Evolutionary conservation across 306 rosid species (phyloP).

Genomic region (Quillaja saponaria): DNA sequence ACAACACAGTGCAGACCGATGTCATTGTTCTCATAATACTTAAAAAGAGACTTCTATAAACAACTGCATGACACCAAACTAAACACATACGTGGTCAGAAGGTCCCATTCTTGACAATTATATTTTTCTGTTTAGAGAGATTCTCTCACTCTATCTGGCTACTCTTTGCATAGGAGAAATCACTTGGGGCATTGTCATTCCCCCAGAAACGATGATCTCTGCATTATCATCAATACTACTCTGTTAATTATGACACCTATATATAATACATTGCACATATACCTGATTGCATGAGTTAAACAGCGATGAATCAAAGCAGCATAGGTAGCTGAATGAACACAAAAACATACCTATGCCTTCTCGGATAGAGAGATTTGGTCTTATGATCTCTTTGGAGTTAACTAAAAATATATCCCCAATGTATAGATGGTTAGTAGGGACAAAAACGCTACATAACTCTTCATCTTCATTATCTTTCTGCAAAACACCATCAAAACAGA

Average conservation of each 20-base stretch:
- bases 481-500: slow-evolving; percentile 17
- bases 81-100: slow-evolving; percentile 2
- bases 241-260: background rate
- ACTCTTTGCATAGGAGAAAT: slow-evolving; percentile 66
- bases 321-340: background rate
- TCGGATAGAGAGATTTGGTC: slow-evolving; percentile 87
- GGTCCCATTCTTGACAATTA: slow-evolving; percentile 20
- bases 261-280: background rate
- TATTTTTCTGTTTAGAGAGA: slow-evolving; percentile 64
- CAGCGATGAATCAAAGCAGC: background rate
- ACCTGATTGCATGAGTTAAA: background rate
- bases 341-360: slow-evolving; percentile 81
- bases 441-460: slow-evolving; percentile 87
- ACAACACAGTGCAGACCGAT: background rate
- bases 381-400: slow-evolving; percentile 70
- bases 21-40: too few species aligned
- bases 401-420: slow-evolving; percentile 83
- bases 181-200: slow-evolving; percentile 87
- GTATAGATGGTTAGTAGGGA: slow-evolving; percentile 87
- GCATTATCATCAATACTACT: slow-evolving; percentile 29
- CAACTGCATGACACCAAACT: background rate
- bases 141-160: slow-evolving; percentile 51
- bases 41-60: background rate
- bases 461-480: slow-evolving; percentile 84
- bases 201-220: slow-evolving; percentile 93